Evolutionary conservation across 257 asterid species (phyloP).

Genomic region (Coffea eugenioides): DNA sequence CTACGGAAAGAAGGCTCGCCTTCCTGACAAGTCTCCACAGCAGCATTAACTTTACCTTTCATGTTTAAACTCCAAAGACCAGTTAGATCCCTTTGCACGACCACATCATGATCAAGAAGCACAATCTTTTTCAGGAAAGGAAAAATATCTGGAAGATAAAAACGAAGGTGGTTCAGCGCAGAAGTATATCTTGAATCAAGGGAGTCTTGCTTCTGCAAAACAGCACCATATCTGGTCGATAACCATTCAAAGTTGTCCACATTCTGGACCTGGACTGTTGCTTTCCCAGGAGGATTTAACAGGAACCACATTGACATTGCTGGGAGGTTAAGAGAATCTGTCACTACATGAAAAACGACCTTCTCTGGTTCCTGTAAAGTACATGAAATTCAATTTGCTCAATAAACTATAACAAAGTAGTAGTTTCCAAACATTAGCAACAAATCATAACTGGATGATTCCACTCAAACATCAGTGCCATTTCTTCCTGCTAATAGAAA

Average conservation of each 20-base stretch:
- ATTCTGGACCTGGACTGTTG: slow-evolving; percentile 69
- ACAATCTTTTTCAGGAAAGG: slow-evolving; percentile 69
- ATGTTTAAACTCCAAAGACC: slow-evolving; percentile 65
- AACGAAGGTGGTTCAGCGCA: slow-evolving; percentile 79
- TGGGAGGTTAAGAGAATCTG: slow-evolving; percentile 75
- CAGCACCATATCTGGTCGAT: slow-evolving; percentile 43
- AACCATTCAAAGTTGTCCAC: slow-evolving; percentile 59
- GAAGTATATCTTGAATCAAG: slow-evolving; percentile 71
- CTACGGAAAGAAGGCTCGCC: slow-evolving; percentile 68
- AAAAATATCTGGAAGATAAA: slow-evolving; percentile 86
- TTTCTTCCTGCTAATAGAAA: neutral
- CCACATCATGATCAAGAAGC: slow-evolving; percentile 95
- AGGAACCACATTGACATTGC: slow-evolving; percentile 96
- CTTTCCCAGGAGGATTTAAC: slow-evolving; percentile 69
- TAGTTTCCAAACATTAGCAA: neutral
- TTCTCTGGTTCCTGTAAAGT: slow-evolving; percentile 65
- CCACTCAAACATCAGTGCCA: neutral
- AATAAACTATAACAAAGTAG: neutral
- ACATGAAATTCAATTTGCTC: slow-evolving; percentile 17
- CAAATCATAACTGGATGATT: neutral
- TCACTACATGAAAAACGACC: slow-evolving; percentile 79
- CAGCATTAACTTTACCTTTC: slow-evolving; percentile 86
- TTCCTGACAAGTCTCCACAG: slow-evolving; percentile 74
- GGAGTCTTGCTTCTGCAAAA: slow-evolving; percentile 54
- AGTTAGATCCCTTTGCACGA: slow-evolving; percentile 78